Evolutionary conservation across 306 rosid species (phyloP).

Genomic region (Prunus mira): DNA sequence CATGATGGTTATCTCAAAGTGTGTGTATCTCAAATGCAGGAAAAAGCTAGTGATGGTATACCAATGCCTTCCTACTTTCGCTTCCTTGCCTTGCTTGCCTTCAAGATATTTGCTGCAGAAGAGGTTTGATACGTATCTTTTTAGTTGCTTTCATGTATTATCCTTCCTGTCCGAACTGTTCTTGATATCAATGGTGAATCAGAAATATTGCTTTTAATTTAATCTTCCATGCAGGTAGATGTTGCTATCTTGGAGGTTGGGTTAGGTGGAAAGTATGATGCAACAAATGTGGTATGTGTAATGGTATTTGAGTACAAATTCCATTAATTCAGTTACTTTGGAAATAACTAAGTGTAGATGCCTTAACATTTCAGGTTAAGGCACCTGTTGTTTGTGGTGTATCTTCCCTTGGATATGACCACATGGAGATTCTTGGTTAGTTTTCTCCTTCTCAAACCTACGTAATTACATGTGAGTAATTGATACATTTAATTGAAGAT

Average conservation of each 20-base stretch:
- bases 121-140: slow-evolving; percentile 51
- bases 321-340: not conserved
- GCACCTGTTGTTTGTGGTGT: slow-evolving; percentile 87
- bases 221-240: slow-evolving; percentile 50
- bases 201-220: slow-evolving; percentile 6
- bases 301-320: not conserved
- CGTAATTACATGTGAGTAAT: slow-evolving; percentile 15
- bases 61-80: slow-evolving; percentile 92
- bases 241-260: slow-evolving; percentile 94
- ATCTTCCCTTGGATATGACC: slow-evolving; percentile 95
- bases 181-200: not conserved
- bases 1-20: not conserved
- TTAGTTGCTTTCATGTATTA: not conserved
- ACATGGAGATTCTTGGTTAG: slow-evolving; percentile 99
- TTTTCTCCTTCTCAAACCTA: slow-evolving; percentile 30
- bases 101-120: slow-evolving; percentile 86
- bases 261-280: slow-evolving; percentile 85
- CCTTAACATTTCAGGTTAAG: slow-evolving; percentile 47
- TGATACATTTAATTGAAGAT: slow-evolving; percentile 16
- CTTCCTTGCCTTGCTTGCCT: slow-evolving; percentile 87
- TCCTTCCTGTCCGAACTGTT: slow-evolving; percentile 1
- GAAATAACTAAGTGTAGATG: slow-evolving; percentile 8
- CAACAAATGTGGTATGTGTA: slow-evolving; percentile 80
- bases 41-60: slow-evolving; percentile 49
- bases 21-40: slow-evolving; percentile 36